phyloP scores from a whole-genome alignment of 73 alveolate species.

The Paramecium pentaurelia region DNA sequence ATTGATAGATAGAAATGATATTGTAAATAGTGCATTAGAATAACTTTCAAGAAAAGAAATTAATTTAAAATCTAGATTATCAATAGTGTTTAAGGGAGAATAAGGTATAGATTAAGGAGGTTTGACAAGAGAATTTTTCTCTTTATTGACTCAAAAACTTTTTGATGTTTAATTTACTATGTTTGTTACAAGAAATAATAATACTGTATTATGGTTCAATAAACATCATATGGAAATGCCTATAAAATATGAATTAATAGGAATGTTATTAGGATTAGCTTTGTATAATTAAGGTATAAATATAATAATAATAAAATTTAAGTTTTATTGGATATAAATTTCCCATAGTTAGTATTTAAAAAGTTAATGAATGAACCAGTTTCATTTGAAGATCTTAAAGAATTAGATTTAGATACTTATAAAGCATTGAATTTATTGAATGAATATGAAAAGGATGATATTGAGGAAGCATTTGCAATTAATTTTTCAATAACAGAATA shows the following conservation, averaged over 20 bases:
- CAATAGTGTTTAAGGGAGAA: constrained; percentile 88
- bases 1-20: not conserved
- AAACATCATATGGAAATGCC: constrained; percentile 86
- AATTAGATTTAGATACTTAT: constrained; percentile 74
- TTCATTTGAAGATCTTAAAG: constrained; percentile 77
- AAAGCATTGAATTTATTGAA: constrained; percentile 66
- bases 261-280: constrained; percentile 95
- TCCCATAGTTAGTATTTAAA: constrained; percentile 90
- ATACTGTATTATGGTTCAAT: constrained; percentile 92
- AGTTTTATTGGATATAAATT: constrained; percentile 83
- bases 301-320: not conserved
- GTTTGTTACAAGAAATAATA: constrained; percentile 82
- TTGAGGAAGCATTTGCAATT: constrained; percentile 69
- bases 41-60: not conserved
- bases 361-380: constrained; percentile 77
- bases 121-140: constrained; percentile 94
- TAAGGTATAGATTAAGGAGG: constrained; percentile 99
- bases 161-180: constrained; percentile 67
- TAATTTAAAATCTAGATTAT: constrained; percentile 80
- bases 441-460: constrained; percentile 71
- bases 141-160: constrained; percentile 68
- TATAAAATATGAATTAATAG: constrained; percentile 89
- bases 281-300: constrained; percentile 73
- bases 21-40: not conserved
- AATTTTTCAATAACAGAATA: not conserved